Conservation (phyloP, 768 basidiomycete species). For the Trametes maxima region DNA sequence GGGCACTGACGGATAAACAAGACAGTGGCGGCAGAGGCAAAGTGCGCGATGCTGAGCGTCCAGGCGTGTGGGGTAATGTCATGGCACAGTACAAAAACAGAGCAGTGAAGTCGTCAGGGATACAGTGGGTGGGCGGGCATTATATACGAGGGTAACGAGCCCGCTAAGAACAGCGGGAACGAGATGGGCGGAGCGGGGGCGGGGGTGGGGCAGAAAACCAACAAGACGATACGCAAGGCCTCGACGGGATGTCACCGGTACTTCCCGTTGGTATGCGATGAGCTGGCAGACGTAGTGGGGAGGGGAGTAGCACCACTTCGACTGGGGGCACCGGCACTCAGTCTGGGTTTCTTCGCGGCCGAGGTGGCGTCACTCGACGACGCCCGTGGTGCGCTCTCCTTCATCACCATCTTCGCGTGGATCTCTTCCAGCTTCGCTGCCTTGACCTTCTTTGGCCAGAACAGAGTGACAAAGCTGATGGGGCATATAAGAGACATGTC, state of each 20-base stretch:
- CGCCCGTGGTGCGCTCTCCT: constrained; percentile 52
- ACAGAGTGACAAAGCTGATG: constrained; percentile 85
- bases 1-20: constrained; percentile 22
- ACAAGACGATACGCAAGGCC: not conserved
- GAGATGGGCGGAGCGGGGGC: not conserved
- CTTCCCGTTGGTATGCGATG: constrained; percentile 31
- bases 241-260: constrained; percentile 24
- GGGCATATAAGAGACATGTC: not conserved
- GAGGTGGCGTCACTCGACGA: constrained; percentile 31
- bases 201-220: too few species aligned
- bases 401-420: constrained; percentile 94
- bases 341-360: constrained; percentile 33
- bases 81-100: constrained; percentile 10
- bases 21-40: constrained; percentile 8
- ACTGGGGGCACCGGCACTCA: constrained; percentile 24
- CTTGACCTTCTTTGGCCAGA: constrained; percentile 98
- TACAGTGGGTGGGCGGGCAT: constrained; percentile 14
- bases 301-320: constrained; percentile 22
- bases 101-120: constrained; percentile 2
- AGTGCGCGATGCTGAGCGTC: constrained; percentile 10
- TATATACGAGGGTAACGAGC: not conserved
- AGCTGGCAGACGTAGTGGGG: constrained; percentile 25
- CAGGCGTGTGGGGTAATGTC: constrained; percentile 3
- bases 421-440: constrained; percentile 93
- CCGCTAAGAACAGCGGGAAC: not conserved